Conservation (phyloP, 2,329 filamentous ascomycete genomes). For the Hymenoscyphus infarciens region DNA sequence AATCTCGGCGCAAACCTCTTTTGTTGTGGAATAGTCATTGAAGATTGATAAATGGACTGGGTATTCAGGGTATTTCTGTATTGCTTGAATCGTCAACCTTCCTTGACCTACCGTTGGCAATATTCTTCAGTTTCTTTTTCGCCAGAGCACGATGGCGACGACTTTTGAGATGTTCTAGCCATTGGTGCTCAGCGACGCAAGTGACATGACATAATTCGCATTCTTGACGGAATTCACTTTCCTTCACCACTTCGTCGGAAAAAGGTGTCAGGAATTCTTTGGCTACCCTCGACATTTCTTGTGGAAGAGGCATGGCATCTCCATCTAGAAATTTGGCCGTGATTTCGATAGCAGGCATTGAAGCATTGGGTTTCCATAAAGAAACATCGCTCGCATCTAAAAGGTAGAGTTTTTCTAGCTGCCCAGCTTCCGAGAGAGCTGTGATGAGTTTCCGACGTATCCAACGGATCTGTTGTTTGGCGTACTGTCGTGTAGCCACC, state of each 20-base stretch:
- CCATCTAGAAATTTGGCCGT: conserved; percentile 60
- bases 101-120: conserved; percentile 19
- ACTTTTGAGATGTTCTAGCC: conserved; percentile 45
- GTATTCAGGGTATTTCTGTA: conserved; percentile 9
- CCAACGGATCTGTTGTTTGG: conserved; percentile 80
- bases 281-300: conserved; percentile 56
- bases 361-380: conserved; percentile 61
- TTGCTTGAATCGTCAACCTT: conserved; percentile 9
- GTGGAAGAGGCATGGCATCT: conserved; percentile 40
- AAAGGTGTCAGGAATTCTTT: conserved; percentile 53
- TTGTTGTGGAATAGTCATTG: not conserved
- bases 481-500: conserved; percentile 81
- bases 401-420: conserved; percentile 63
- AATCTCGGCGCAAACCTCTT: not conserved
- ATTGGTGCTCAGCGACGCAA: conserved; percentile 52
- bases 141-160: conserved; percentile 38
- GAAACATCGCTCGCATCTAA: conserved; percentile 72
- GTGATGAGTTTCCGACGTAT: conserved; percentile 79
- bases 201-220: conserved; percentile 73
- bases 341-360: conserved; percentile 59
- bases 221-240: conserved; percentile 48
- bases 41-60: not conserved
- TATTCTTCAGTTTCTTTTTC: conserved; percentile 29
- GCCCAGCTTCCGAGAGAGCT: conserved; percentile 53
- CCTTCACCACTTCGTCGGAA: conserved; percentile 40